Conservation (phyloP, 1,284 basidiomycete species). For the Wolfiporia cocos region DNA sequence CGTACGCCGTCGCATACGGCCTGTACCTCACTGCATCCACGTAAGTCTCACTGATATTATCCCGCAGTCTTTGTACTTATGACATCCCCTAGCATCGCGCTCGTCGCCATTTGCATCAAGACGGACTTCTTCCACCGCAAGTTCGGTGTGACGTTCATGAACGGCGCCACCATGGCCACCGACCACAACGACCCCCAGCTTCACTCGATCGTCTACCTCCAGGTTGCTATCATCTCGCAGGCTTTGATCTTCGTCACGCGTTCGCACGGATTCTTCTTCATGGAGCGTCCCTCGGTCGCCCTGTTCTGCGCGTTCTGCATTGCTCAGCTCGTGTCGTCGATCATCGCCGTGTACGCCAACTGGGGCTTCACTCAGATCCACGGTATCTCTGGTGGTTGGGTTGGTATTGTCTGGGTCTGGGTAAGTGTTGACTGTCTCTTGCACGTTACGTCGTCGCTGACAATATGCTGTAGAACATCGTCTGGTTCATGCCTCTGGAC, state of each 20-base stretch:
- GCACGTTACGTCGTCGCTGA: conserved; percentile 5
- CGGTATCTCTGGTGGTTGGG: conserved; percentile 85
- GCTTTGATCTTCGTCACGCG: conserved; percentile 97
- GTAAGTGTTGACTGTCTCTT: conserved; percentile 36
- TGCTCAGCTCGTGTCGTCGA: conserved; percentile 91
- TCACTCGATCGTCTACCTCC: conserved; percentile 81
- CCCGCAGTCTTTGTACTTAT: conserved; percentile 9
- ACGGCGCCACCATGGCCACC: conserved; percentile 28
- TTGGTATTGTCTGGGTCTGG: conserved; percentile 97
- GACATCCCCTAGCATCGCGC: conserved; percentile 47
- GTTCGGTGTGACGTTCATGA: conserved; percentile 67
- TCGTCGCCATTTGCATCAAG: conserved; percentile 83
- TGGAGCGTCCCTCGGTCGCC: conserved; percentile 91
- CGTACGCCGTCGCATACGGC: conserved; percentile 93
- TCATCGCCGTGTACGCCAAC: conserved; percentile 90
- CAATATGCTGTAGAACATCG: conserved; percentile 57
- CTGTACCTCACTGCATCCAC: conserved; percentile 90
- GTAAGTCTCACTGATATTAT: conserved; percentile 35
- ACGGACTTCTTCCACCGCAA: conserved; percentile 87
- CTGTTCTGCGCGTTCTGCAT: conserved; percentile 88
- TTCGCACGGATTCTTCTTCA: conserved; percentile 96
- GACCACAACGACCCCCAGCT: conserved; percentile 71
- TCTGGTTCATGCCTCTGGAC: conserved; percentile 95
- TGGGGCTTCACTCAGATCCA: conserved; percentile 86
- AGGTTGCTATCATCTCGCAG: conserved; percentile 97